A percentile compares a stretch with the other conserved stretches of the same genome.
These are phyloP conservation scores for Rutstroemia sp. DNA, from an alignment of 2,329 filamentous ascomycete genomes.

Conservation along the genomic window DNA sequence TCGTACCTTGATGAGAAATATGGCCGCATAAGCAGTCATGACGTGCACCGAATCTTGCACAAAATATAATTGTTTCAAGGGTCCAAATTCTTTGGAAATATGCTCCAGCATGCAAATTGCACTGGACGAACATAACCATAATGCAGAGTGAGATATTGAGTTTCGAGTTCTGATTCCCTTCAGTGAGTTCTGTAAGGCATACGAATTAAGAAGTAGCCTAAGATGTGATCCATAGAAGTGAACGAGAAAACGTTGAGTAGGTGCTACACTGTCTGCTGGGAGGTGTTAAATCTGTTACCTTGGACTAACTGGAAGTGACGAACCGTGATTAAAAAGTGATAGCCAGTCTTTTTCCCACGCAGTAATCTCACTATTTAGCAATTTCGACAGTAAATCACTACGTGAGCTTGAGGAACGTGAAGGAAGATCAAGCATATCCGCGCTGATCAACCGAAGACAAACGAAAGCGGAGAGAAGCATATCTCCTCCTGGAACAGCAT, in stretches of 20 bases:
- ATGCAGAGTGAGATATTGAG: slow-evolving; percentile 26
- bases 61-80: slow-evolving; percentile 32
- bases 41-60: slow-evolving; percentile 36
- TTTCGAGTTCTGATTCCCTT: slow-evolving; percentile 16
- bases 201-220: slow-evolving; percentile 32
- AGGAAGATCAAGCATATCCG: slow-evolving; percentile 27
- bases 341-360: slow-evolving; percentile 18
- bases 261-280: slow-evolving; percentile 7
- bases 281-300: too few relatives aligned
- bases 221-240: slow-evolving; percentile 35
- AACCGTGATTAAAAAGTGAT: slow-evolving; percentile 14
- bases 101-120: slow-evolving; percentile 61
- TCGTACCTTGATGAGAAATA: slow-evolving; percentile 32
- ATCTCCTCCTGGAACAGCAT: slow-evolving; percentile 30
- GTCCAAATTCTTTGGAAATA: slow-evolving; percentile 22
- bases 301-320: neutral
- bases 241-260: slow-evolving; percentile 32
- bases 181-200: slow-evolving; percentile 30
- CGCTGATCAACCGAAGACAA: slow-evolving; percentile 31
- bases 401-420: neutral
- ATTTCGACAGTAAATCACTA: slow-evolving; percentile 10
- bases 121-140: slow-evolving; percentile 29
- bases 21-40: slow-evolving; percentile 36
- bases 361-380: slow-evolving; percentile 15
- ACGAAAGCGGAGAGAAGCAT: slow-evolving; percentile 33